Evolutionary conservation across 148 eudicot species (phyloP).

Genomic region (Cornus suecica): DNA sequence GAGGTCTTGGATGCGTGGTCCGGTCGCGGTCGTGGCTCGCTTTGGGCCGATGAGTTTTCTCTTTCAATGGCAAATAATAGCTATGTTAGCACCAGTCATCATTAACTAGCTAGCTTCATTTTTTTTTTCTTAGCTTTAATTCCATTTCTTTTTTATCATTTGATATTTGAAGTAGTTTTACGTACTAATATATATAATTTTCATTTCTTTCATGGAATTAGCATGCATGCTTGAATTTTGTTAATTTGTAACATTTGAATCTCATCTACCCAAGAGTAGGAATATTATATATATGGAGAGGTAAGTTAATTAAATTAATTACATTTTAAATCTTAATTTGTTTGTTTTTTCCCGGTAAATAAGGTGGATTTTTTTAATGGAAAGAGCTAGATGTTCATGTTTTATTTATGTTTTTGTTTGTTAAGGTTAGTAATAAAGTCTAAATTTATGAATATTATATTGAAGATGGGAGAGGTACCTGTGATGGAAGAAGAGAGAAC

Average conservation of each 20-base stretch:
- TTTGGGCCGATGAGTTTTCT: conserved; percentile 23
- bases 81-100: conserved; percentile 29
- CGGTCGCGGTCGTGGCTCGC: conserved; percentile 33
- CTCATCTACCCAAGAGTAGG: too few relatives aligned
- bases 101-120: too few relatives aligned
- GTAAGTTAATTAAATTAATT: neutral
- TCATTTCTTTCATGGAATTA: neutral
- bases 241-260: neutral
- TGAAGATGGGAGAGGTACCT: conserved; percentile 49
- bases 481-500: conserved; percentile 32
- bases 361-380: neutral
- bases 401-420: too few relatives aligned
- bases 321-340: too few relatives aligned
- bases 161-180: neutral
- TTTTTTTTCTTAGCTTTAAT: too few relatives aligned
- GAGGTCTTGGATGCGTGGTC: conserved; percentile 58
- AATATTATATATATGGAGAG: too few relatives aligned
- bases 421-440: too few relatives aligned
- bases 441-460: neutral
- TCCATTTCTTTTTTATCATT: neutral
- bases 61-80: conserved; percentile 18
- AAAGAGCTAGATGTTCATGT: neutral
- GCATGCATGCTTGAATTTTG: neutral
- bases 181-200: too few relatives aligned
- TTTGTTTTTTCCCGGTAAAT: too few relatives aligned